phyloP scores from a whole-genome alignment of 2,329 filamentous ascomycete species.

The Ampelomyces quisqualis region DNA sequence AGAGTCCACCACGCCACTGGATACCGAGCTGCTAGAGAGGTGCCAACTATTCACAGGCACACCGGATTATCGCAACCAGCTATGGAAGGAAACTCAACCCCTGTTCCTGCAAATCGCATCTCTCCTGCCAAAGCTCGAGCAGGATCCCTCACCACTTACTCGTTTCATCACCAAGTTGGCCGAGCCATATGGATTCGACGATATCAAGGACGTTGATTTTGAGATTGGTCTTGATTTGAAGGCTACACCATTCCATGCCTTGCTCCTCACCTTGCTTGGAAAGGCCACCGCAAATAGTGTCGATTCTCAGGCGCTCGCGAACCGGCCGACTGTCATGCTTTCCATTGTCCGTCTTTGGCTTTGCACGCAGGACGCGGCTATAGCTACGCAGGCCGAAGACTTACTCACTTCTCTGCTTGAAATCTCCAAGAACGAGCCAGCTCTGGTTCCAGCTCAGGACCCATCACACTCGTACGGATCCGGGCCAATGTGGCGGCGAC shows the following conservation, averaged over 20 bases:
- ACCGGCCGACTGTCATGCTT: slow-evolving; percentile 55
- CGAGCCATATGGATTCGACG: slow-evolving; percentile 45
- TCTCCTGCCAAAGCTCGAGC: slow-evolving; percentile 55
- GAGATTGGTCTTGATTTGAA: slow-evolving; percentile 55
- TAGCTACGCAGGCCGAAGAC: slow-evolving; percentile 56
- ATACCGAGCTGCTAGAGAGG: slow-evolving; percentile 53
- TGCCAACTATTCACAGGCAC: slow-evolving; percentile 48
- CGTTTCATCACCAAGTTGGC: slow-evolving; percentile 55
- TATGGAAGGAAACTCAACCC: slow-evolving; percentile 33
- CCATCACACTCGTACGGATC: slow-evolving; percentile 31
- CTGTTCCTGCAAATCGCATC: slow-evolving; percentile 52
- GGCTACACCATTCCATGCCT: slow-evolving; percentile 54
- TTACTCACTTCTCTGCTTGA: slow-evolving; percentile 56
- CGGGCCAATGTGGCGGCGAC: slow-evolving; percentile 59
- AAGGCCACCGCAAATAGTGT: slow-evolving; percentile 56
- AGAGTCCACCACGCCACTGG: slow-evolving; percentile 49
- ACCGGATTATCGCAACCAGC: slow-evolving; percentile 28
- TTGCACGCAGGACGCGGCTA: slow-evolving; percentile 55
- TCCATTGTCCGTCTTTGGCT: slow-evolving; percentile 61
- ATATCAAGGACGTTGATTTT: slow-evolving; percentile 54
- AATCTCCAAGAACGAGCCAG: slow-evolving; percentile 44
- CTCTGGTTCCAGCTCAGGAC: slow-evolving; percentile 42
- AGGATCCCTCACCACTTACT: slow-evolving; percentile 59
- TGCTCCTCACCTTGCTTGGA: slow-evolving; percentile 57
- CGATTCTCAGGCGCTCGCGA: slow-evolving; percentile 61